phyloP scores from a whole-genome alignment of 306 rosid genomes.

The Vigna trinervia region DNA sequence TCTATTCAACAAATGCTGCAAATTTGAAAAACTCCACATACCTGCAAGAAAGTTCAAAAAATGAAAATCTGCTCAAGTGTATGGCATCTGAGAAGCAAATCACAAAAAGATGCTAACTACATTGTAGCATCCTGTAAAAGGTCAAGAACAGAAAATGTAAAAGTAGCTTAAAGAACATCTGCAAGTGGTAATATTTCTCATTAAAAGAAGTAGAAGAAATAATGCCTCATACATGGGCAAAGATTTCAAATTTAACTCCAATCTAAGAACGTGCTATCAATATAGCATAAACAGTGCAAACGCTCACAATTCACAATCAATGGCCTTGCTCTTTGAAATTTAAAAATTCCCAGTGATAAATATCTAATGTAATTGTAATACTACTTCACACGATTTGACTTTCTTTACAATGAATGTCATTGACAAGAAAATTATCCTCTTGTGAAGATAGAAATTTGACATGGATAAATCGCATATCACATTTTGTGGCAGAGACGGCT shows the following conservation, averaged over 20 bases:
- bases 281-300: constrained; percentile 4
- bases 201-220: not conserved
- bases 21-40: constrained; percentile 50
- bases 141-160: constrained; percentile 15
- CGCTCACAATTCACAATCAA: constrained; percentile 8
- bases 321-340: constrained; percentile 7
- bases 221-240: not conserved
- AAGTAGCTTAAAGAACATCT: constrained; percentile 5
- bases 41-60: constrained; percentile 57
- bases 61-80: constrained; percentile 39
- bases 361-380: constrained; percentile 24
- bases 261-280: constrained; percentile 5
- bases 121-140: constrained; percentile 23
- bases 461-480: not conserved
- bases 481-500: not conserved
- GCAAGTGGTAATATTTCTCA: not conserved
- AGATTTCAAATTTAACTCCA: too few species aligned
- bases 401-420: constrained; percentile 1
- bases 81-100: constrained; percentile 30
- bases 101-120: not conserved
- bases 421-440: not conserved
- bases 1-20: constrained; percentile 62
- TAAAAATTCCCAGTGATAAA: not conserved
- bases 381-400: not conserved
- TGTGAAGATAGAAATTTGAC: constrained; percentile 7